A percentile compares a stretch with the other conserved stretches of the same genome.
Evolutionary conservation across 805 yeast species (phyloP).

Genomic region (Isabelozyma heimii): DNA sequence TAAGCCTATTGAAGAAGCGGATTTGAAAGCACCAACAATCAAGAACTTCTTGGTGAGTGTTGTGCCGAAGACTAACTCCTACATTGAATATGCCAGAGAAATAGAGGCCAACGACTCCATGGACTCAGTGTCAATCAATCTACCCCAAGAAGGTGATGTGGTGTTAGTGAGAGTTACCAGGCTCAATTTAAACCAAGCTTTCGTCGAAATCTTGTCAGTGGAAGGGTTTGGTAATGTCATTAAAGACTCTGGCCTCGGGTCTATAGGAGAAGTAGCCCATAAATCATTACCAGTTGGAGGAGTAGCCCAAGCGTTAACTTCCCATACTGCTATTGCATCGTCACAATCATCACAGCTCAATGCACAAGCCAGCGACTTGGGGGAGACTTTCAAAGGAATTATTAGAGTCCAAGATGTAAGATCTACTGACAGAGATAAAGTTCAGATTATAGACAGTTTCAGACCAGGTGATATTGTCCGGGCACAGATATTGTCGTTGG

Average conservation of each 20-base stretch:
- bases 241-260: slow-evolving; percentile 65
- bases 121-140: slow-evolving; percentile 36
- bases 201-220: slow-evolving; percentile 68
- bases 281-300: slow-evolving; percentile 45
- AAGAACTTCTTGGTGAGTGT: slow-evolving; percentile 29
- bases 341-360: slow-evolving; percentile 36
- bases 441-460: slow-evolving; percentile 73
- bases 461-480: slow-evolving; percentile 91
- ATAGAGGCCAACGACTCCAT: slow-evolving; percentile 8
- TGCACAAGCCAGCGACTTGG: slow-evolving; percentile 60
- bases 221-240: slow-evolving; percentile 59
- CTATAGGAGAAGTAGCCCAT: slow-evolving; percentile 45
- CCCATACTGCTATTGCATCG: slow-evolving; percentile 35
- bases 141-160: slow-evolving; percentile 82
- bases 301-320: slow-evolving; percentile 46
- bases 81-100: slow-evolving; percentile 20
- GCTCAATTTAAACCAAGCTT: slow-evolving; percentile 66
- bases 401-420: slow-evolving; percentile 86
- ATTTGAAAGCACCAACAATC: slow-evolving; percentile 9
- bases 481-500: slow-evolving; percentile 79
- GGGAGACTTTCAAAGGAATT: slow-evolving; percentile 85
- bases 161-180: slow-evolving; percentile 75
- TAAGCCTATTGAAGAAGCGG: slow-evolving; percentile 11
- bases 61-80: slow-evolving; percentile 22
- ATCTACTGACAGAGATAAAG: slow-evolving; percentile 86